Base-by-base conservation (phyloP, 345 rosid species). In the Pugionium cornutum region DNA sequence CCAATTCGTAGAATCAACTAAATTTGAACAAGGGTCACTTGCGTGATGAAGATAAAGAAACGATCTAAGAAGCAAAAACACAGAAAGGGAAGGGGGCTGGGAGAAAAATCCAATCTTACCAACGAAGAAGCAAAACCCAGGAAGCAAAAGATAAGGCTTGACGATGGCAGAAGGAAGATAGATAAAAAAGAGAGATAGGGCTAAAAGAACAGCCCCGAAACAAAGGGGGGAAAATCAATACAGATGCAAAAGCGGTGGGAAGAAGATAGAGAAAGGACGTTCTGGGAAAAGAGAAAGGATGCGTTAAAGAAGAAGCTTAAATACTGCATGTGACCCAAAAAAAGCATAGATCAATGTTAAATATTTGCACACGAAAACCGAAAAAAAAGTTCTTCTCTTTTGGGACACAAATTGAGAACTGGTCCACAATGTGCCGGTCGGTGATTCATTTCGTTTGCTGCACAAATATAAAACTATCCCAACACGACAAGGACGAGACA, bases 61-160 rank as follows among this genome's bases (percentile, higher is more conserved):
- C 54, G 69, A 74, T 67, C 64, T 60, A 62, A 67, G 36, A 41
- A 55, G 4, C 30, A 37, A 3, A 9, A 8, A n/a, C n/a, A 5
- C 1, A 3, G 18, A 55, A 70, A 30, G 10, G 26, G 58, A 18
- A 18, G 18, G 0, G 18, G 0, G 48, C 25, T 40, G 2, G 1
- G 35, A 10, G 6, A 4, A 54, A 31, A 61, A 54, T n/a, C 59
- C 10, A 67, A 62, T 54, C 60, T 53, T 62, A 67, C 73, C 64
- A 43, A 55, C 48, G 9, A 54, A 18, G 68, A 61, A 74, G 77
- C 54, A 67, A 74, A 74, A 51, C 67, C 62, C 76, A 65, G 70
- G 46, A 72, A 73, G 67, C 36, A 53, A 37, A 53, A 66, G 77
- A 66, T 43, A 58, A 65, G 62, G 72, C 35, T 50, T 64, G 70